Evolutionary conservation across 1,284 basidiomycete species (phyloP).

Genomic region (Sutorius eximius): DNA sequence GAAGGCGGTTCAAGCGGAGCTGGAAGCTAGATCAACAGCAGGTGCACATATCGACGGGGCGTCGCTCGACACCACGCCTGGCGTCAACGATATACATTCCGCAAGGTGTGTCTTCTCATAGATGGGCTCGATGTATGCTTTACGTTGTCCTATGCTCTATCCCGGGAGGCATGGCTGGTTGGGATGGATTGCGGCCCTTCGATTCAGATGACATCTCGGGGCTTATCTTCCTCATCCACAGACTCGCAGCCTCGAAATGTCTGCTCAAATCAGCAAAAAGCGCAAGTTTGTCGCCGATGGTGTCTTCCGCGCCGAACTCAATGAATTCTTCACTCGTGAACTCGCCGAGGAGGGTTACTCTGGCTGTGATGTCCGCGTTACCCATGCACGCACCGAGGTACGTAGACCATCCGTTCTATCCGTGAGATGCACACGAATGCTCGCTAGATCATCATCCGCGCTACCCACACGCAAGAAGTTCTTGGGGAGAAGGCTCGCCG

Average conservation of each 20-base stretch:
- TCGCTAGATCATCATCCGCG: conserved; percentile 96
- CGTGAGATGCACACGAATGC: conserved; percentile 3
- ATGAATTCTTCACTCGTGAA: conserved; percentile 98
- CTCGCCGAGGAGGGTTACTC: conserved; percentile 99
- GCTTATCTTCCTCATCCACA: conserved; percentile 24
- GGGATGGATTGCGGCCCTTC: conserved; percentile 22
- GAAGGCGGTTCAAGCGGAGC: conserved; percentile 24
- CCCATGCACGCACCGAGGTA: conserved; percentile 97
- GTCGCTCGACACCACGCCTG: conserved; percentile 20
- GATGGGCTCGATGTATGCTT: background rate
- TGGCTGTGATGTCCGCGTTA: conserved; percentile 99
- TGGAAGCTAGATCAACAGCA: conserved; percentile 18
- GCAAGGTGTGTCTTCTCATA: conserved; percentile 22
- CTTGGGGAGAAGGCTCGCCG: conserved; percentile 99
- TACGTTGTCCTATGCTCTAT: background rate
- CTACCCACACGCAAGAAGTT: conserved; percentile 99
- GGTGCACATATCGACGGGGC: conserved; percentile 11
- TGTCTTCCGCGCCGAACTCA: conserved; percentile 98
- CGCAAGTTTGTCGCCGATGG: conserved; percentile 98
- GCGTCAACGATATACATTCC: conserved; percentile 18
- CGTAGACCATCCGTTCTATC: conserved; percentile 12
- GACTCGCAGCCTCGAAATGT: conserved; percentile 50
- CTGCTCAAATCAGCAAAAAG: conserved; percentile 91
- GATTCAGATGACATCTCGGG: conserved; percentile 19
- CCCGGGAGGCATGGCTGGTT: background rate